Conservation (phyloP, 2,329 filamentous ascomycete genomes). For the Colletotrichum camelliae region DNA sequence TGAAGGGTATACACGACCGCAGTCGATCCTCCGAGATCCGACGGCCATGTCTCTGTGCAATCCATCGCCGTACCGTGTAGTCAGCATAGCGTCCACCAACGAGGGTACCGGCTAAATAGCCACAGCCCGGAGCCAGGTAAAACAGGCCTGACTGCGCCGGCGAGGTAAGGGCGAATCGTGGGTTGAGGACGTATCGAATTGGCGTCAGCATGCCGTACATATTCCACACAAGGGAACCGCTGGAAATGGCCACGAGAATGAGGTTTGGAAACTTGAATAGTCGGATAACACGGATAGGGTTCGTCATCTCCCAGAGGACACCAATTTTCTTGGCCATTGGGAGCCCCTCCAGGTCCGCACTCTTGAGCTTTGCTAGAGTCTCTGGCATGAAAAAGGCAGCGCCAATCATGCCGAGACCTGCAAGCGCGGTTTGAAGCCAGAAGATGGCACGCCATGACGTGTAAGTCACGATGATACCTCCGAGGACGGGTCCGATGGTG, state of each 20-base stretch:
- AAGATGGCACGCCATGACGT: conserved; percentile 72
- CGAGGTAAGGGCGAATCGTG: conserved; percentile 67
- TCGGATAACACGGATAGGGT: conserved; percentile 67
- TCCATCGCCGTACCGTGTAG: conserved; percentile 64
- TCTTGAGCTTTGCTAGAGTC: conserved; percentile 68
- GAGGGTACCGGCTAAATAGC: conserved; percentile 71
- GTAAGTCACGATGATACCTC: conserved; percentile 74
- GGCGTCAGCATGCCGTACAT: conserved; percentile 73
- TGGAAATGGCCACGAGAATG: conserved; percentile 60
- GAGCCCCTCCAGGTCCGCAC: conserved; percentile 64
- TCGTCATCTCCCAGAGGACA: conserved; percentile 54
- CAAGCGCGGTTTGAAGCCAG: conserved; percentile 71
- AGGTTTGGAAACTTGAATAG: conserved; percentile 73
- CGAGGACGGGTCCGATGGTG: conserved; percentile 67
- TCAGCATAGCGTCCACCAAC: conserved; percentile 73
- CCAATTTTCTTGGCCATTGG: conserved; percentile 45
- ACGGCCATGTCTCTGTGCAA: conserved; percentile 53
- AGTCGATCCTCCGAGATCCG: conserved; percentile 75
- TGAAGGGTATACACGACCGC: conserved; percentile 63
- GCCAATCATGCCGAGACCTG: conserved; percentile 57
- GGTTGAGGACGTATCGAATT: conserved; percentile 74
- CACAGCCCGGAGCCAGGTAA: conserved; percentile 72
- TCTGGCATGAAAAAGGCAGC: conserved; percentile 70
- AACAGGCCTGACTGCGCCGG: conserved; percentile 71
- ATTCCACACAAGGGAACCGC: conserved; percentile 72